phyloP scores from a whole-genome alignment of 352 stramenopile species.

The Pythium aphanidermatum region DNA sequence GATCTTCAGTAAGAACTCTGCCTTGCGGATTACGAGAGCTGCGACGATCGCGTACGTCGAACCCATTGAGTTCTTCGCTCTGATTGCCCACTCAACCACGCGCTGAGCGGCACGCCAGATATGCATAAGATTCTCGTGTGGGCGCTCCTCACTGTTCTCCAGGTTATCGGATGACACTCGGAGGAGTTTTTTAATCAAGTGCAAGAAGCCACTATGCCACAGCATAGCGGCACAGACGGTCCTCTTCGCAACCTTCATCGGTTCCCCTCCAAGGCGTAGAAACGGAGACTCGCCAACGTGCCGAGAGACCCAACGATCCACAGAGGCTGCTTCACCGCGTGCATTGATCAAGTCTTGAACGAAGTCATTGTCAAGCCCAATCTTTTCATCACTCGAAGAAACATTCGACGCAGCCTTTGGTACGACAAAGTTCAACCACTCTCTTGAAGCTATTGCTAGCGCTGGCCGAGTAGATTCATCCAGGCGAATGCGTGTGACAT shows the following conservation, averaged over 20 bases:
- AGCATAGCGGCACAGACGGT: constrained; percentile 86
- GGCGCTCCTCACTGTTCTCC: constrained; percentile 61
- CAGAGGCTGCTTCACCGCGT: constrained; percentile 37
- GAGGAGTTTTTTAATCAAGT: constrained; percentile 48
- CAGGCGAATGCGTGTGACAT: constrained; percentile 26
- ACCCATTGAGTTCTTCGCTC: constrained; percentile 84
- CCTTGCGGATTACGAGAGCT: constrained; percentile 75
- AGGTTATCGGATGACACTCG: constrained; percentile 25
- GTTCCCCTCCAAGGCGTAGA: constrained; percentile 63
- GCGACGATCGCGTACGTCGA: constrained; percentile 79
- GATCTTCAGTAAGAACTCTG: constrained; percentile 78
- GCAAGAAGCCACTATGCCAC: constrained; percentile 80
- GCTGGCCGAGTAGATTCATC: constrained; percentile 1
- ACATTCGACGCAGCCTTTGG: constrained; percentile 32
- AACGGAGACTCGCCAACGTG: constrained; percentile 84
- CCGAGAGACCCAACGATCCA: constrained; percentile 76
- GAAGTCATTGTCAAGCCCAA: constrained; percentile 29
- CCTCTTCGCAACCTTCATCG: constrained; percentile 83
- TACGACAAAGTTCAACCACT: constrained; percentile 56
- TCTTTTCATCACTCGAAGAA: constrained; percentile 3
- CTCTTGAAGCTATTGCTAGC: constrained; percentile 37
- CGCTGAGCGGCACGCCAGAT: constrained; percentile 86
- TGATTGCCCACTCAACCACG: constrained; percentile 86
- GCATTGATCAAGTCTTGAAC: constrained; percentile 69
- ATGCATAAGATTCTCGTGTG: constrained; percentile 86